A percentile compares a stretch with the other conserved stretches of the same genome.
Evolutionary conservation across 2,329 filamentous ascomycete species (phyloP).

Genomic region (Peltaster fructicola): DNA sequence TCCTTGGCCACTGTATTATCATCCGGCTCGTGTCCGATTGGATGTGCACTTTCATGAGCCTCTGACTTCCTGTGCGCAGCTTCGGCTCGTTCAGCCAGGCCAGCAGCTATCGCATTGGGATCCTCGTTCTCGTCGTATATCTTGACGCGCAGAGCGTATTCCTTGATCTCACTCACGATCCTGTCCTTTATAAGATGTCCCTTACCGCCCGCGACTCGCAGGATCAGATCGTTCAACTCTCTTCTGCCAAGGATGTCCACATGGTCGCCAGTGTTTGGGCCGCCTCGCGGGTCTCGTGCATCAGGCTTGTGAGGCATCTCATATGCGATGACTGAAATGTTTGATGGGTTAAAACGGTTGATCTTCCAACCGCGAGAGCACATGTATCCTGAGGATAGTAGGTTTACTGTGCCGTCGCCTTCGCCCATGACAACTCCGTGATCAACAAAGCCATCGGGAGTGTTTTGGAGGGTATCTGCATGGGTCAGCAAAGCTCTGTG

Average conservation of each 20-base stretch:
- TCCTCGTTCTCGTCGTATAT: slow-evolving; percentile 49
- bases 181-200: slow-evolving; percentile 63
- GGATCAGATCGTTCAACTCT: slow-evolving; percentile 75
- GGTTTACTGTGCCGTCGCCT: slow-evolving; percentile 85
- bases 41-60: too few species aligned
- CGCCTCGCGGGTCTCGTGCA: slow-evolving; percentile 64
- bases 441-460: slow-evolving; percentile 42
- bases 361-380: slow-evolving; percentile 89
- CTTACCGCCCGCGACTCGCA: slow-evolving; percentile 69
- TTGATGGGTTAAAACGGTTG: slow-evolving; percentile 81
- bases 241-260: slow-evolving; percentile 88
- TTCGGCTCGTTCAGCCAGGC: too few species aligned
- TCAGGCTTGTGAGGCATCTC: slow-evolving; percentile 98
- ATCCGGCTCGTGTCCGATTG: too few species aligned
- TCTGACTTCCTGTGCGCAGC: too few species aligned
- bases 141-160: slow-evolving; percentile 70
- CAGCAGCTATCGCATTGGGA: too few species aligned
- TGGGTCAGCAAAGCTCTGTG: slow-evolving; percentile 2
- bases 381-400: slow-evolving; percentile 92
- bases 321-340: slow-evolving; percentile 61
- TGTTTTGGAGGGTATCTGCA: slow-evolving; percentile 52
- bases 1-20: too few species aligned
- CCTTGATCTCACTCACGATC: slow-evolving; percentile 61
- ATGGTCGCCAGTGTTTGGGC: slow-evolving; percentile 62
- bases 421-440: slow-evolving; percentile 92